Evolutionary conservation across 129 eudicot species (phyloP), one percentile per base, ranked within the genome.

Genomic region (Erigeron canadensis): DNA sequence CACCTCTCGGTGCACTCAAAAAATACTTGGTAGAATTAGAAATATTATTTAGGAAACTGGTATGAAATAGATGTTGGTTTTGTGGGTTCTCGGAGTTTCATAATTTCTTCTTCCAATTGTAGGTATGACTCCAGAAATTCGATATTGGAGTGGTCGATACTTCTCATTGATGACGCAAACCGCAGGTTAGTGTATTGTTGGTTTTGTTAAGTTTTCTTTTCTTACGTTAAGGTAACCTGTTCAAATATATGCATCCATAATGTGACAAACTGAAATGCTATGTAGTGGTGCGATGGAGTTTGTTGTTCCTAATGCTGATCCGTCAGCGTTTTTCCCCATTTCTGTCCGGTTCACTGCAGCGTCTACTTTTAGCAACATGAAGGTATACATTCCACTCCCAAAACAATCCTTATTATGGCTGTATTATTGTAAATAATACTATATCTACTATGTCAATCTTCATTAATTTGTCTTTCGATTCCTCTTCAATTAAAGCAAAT

Each of bases 211-310:
- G 13, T 42, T 9, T 7, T 73, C 34, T 7, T 8, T 39, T n/a
- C 11, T 16, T 3, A 5, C 11, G 18, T 12, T 1, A 4, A 5
- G 40, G 48, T 12, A 13, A 47, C 11, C 8, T 50, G 39, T 38
- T 19, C 8, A 5, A 39, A 12, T 55, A 28, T 50, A 7, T 54
- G 79, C 34, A 53, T 66, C 61, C 50, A 56, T 77, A 76, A 67
- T 67, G 9, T 55, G 22, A 67, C 69, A 43, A 37, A 59, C 58
- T 76, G 45, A 38, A 63, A 77, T 56, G 50, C 41, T 67, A 69
- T 64, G 90, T 88, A 95, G 99, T 64, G 99, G 99, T 22, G 79
- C 95, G 5, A 65, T 95, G 97, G 99, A 95, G 82, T 95, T 95
- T 65, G 97, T 95, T 48, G 95, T 95, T 57, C 97, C 99, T 73